phyloP scores from a whole-genome alignment of 352 stramenopile genomes.

The Pythium phragmiticola region DNA sequence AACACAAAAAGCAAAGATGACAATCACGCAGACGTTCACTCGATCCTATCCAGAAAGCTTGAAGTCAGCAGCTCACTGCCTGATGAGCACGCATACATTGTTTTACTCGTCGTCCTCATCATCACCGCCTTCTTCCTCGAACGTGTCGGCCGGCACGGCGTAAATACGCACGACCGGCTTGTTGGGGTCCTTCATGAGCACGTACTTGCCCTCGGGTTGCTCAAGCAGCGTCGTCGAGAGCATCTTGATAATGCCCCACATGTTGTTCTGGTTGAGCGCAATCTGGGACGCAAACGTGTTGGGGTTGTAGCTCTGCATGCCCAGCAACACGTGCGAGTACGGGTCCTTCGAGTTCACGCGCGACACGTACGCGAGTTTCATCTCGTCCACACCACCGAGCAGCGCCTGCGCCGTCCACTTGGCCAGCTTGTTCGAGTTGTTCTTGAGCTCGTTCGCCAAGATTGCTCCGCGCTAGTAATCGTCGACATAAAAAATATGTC shows the following conservation, averaged over 20 bases:
- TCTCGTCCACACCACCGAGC: conserved; percentile 94
- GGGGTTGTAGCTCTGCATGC: conserved; percentile 96
- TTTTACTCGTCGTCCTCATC: conserved; percentile 57
- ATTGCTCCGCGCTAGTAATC: conserved; percentile 90
- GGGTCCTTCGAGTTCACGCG: conserved; percentile 93
- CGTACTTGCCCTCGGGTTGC: conserved; percentile 97
- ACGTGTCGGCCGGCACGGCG: conserved; percentile 93
- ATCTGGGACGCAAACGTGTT: conserved; percentile 97
- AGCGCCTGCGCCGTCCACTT: conserved; percentile 98
- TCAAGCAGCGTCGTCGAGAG: conserved; percentile 93
- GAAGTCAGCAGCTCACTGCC: too few species aligned
- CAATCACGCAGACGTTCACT: neutral
- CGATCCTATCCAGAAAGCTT: neutral
- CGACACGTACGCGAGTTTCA: conserved; percentile 98
- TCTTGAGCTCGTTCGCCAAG: conserved; percentile 98
- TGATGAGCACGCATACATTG: neutral
- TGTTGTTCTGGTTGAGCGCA: conserved; percentile 96
- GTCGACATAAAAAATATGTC: neutral
- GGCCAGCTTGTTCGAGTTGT: conserved; percentile 98
- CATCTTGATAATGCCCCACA: conserved; percentile 97
- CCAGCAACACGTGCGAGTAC: conserved; percentile 95
- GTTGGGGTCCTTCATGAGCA: conserved; percentile 98
- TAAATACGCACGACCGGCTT: conserved; percentile 97
- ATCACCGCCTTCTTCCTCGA: conserved; percentile 90
- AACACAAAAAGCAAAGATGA: neutral